Conservation (phyloP, 306 rosid species). For the Hylodesmum podocarpum region DNA sequence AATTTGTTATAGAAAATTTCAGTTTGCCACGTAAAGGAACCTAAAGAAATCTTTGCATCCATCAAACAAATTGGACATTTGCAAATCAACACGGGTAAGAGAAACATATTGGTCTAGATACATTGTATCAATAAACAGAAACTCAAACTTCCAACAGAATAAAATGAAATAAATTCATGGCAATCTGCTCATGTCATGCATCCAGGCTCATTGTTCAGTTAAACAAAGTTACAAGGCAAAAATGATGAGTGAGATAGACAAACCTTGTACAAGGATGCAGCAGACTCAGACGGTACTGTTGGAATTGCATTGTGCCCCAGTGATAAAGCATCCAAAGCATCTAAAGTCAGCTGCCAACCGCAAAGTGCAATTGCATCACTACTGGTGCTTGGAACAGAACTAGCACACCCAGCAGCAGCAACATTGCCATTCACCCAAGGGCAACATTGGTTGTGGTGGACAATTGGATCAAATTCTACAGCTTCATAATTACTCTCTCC, state of each 20-base stretch:
- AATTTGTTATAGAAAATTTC: background rate
- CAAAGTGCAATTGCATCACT: slow-evolving; percentile 70
- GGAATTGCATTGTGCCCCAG: slow-evolving; percentile 75
- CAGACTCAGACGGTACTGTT: slow-evolving; percentile 85
- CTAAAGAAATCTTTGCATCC: background rate
- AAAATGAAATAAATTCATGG: background rate
- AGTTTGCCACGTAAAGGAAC: background rate
- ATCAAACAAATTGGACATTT: slow-evolving; percentile 6
- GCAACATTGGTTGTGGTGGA: slow-evolving; percentile 85
- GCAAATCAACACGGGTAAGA: background rate
- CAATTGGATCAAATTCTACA: slow-evolving; percentile 86
- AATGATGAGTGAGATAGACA: slow-evolving; percentile 17
- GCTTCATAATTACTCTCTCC: slow-evolving; percentile 93
- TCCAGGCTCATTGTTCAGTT: background rate
- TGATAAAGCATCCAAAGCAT: slow-evolving; percentile 81
- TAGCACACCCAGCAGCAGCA: slow-evolving; percentile 88
- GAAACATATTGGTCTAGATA: background rate
- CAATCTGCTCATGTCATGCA: background rate
- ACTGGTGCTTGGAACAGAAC: slow-evolving; percentile 50
- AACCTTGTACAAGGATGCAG: slow-evolving; percentile 96
- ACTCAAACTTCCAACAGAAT: slow-evolving; percentile 8
- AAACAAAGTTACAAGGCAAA: background rate
- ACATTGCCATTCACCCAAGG: slow-evolving; percentile 99
- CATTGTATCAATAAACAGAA: slow-evolving; percentile 8
- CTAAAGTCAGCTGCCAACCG: slow-evolving; percentile 96